These are phyloP conservation scores for Rhizopus stolonifer DNA, from an alignment of 371 early-diverging fungal genomes.

Conservation along the genomic window DNA sequence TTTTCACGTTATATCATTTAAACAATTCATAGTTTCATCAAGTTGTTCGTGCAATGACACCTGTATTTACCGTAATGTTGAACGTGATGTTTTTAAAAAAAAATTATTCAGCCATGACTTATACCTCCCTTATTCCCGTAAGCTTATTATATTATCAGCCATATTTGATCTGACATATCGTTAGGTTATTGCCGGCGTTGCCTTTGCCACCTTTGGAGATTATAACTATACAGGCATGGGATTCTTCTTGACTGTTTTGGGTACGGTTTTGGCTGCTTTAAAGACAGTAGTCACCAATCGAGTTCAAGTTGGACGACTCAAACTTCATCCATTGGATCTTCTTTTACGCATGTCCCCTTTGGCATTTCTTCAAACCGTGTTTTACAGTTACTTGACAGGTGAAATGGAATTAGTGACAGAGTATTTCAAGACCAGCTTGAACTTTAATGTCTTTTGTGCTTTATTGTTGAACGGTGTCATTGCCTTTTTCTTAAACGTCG, in stretches of 20 bases:
- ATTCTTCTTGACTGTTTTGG: constrained; percentile 78
- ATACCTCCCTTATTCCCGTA: constrained; percentile 66
- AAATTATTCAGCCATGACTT: constrained; percentile 58
- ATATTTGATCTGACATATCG: background rate
- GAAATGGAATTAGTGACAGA: constrained; percentile 60
- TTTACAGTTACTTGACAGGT: constrained; percentile 68
- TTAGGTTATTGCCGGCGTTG: constrained; percentile 77
- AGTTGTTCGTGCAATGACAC: constrained; percentile 86
- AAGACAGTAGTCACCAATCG: constrained; percentile 87
- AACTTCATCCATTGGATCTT: constrained; percentile 83
- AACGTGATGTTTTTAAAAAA: constrained; percentile 60
- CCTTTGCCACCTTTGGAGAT: constrained; percentile 82
- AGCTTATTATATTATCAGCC: background rate
- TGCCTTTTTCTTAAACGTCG: constrained; percentile 83
- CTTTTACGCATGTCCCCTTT: constrained; percentile 81
- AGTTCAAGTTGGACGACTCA: constrained; percentile 77
- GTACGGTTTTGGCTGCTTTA: constrained; percentile 77
- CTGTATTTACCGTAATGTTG: constrained; percentile 76
- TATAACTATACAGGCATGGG: constrained; percentile 76
- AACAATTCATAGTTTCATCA: constrained; percentile 68
- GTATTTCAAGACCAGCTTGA: constrained; percentile 51
- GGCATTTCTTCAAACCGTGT: constrained; percentile 73
- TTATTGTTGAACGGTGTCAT: constrained; percentile 76
- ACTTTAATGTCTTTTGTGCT: constrained; percentile 46
- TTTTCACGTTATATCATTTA: background rate